Evolutionary conservation across 306 rosid genomes (phyloP).

Genomic region (Ceratonia siliqua): DNA sequence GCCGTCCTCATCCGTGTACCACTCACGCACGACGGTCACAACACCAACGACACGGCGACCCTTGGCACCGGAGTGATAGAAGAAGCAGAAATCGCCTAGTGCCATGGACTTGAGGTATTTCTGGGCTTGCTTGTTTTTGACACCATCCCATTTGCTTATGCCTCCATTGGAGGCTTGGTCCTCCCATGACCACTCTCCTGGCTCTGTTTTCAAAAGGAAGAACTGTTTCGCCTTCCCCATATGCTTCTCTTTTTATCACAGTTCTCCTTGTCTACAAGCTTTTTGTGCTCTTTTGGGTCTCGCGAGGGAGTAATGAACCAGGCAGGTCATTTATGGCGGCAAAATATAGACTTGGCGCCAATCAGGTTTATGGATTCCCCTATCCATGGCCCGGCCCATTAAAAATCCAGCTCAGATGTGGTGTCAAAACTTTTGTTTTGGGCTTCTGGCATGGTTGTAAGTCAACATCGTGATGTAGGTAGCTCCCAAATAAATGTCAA

Average conservation of each 20-base stretch:
- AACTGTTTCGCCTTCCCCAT: slow-evolving; percentile 36
- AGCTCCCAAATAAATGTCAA: too few species aligned
- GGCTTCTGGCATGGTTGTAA: neutral
- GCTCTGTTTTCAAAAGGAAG: slow-evolving; percentile 81
- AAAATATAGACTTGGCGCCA: neutral
- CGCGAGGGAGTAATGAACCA: neutral
- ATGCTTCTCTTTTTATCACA: neutral
- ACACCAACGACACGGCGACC: slow-evolving; percentile 84
- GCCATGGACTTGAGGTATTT: slow-evolving; percentile 77
- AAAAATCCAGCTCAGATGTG: neutral
- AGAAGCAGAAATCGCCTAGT: slow-evolving; percentile 68
- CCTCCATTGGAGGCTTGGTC: slow-evolving; percentile 80
- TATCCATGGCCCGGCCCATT: slow-evolving; percentile 23
- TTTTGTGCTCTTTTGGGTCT: neutral
- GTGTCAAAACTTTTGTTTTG: neutral
- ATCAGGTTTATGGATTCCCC: neutral
- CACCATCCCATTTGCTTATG: slow-evolving; percentile 82
- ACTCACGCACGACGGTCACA: slow-evolving; percentile 57
- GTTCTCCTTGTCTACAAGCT: neutral
- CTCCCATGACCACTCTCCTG: slow-evolving; percentile 92
- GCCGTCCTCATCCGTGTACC: slow-evolving; percentile 45
- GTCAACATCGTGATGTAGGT: too few species aligned
- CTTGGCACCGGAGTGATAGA: slow-evolving; percentile 82
- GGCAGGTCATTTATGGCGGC: neutral
- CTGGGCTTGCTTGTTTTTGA: slow-evolving; percentile 86